phyloP scores from a whole-genome alignment of 768 basidiomycete genomes.

The Agaricus blazei region DNA sequence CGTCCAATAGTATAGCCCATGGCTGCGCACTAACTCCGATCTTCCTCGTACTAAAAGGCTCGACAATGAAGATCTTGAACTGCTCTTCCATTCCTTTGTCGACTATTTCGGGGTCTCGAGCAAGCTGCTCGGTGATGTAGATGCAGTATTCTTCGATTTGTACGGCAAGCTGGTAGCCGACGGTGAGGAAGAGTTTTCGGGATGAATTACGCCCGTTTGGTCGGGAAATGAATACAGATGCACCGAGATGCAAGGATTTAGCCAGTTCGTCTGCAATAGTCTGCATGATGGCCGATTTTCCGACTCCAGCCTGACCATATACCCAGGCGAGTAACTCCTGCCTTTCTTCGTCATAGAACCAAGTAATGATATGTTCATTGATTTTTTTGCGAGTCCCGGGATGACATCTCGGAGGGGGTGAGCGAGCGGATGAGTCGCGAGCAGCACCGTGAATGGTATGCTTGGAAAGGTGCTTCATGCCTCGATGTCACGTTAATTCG shows the following conservation, averaged over 20 bases:
- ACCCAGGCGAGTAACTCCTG: background rate
- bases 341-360: background rate
- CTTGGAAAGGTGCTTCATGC: background rate
- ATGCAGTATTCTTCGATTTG: background rate
- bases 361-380: background rate
- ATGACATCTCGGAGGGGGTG: background rate
- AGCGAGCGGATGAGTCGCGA: no score
- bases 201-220: background rate
- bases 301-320: slow-evolving; percentile 5
- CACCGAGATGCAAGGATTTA: background rate
- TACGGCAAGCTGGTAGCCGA: background rate
- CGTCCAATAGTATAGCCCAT: no score
- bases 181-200: background rate
- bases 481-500: no score
- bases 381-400: background rate
- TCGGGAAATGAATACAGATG: slow-evolving; percentile 3
- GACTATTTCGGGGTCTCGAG: background rate
- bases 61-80: background rate
- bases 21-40: no score
- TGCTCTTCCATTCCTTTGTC: background rate
- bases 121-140: background rate
- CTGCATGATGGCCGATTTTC: slow-evolving; percentile 4
- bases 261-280: background rate
- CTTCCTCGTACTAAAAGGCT: no score
- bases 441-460: no score